phyloP scores from a whole-genome alignment of 139 green algal genomes.

The Monoraphidium neglectum region DNA sequence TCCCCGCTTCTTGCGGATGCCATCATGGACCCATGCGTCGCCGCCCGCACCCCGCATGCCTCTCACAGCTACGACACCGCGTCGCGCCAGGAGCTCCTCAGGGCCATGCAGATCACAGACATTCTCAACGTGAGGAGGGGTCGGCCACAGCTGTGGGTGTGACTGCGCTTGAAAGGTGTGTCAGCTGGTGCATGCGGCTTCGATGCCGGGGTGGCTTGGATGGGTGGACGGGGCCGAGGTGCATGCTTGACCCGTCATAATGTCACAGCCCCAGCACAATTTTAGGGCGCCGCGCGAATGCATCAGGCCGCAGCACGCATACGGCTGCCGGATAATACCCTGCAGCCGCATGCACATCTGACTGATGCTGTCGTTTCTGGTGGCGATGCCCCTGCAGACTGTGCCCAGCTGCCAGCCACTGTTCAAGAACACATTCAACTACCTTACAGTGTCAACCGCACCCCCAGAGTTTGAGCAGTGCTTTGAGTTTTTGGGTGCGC shows the following conservation, averaged over 20 bases:
- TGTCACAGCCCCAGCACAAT: background rate
- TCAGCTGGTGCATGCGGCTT: no score
- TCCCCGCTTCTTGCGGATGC: no score
- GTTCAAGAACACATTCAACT: conserved; percentile 93
- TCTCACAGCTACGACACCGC: conserved; percentile 93
- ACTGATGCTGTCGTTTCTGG: background rate
- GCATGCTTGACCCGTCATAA: background rate
- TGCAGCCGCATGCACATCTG: background rate
- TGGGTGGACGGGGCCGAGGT: no score
- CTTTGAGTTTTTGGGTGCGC: conserved; percentile 71
- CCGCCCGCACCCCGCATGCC: no score
- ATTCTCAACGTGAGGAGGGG: conserved; percentile 86
- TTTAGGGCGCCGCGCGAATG: background rate
- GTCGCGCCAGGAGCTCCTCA: conserved; percentile 82
- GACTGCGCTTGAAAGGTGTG: no score
- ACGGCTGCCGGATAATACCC: no score
- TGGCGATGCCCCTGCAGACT: conserved; percentile 55
- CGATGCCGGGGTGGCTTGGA: no score
- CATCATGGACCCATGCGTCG: no score
- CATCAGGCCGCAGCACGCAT: no score
- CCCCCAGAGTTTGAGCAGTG: conserved; percentile 78
- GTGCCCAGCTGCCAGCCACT: conserved; percentile 81
- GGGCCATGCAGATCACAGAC: conserved; percentile 78
- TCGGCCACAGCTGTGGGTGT: no score
- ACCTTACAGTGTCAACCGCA: conserved; percentile 64